phyloP scores from a whole-genome alignment of 208 protist species.

The Trypanosoma rangeli region DNA sequence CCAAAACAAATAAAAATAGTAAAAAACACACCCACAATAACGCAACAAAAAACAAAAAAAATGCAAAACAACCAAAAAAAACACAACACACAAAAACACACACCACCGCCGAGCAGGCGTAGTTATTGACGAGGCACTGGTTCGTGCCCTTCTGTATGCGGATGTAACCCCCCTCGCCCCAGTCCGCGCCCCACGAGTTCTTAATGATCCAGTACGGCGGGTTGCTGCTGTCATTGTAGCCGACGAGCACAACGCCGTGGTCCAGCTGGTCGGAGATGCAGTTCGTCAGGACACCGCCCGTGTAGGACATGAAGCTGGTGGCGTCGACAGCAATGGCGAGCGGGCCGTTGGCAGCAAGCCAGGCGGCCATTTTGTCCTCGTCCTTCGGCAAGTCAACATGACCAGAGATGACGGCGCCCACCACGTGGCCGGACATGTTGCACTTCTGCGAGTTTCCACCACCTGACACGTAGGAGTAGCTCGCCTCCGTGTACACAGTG shows the following conservation, averaged over 20 bases:
- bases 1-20: slow-evolving; percentile 12
- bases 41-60: background rate
- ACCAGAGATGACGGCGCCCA: slow-evolving; percentile 72
- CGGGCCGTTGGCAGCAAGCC: slow-evolving; percentile 75
- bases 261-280: slow-evolving; percentile 70
- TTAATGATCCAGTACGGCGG: slow-evolving; percentile 90
- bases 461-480: slow-evolving; percentile 82
- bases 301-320: slow-evolving; percentile 73
- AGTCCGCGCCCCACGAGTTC: slow-evolving; percentile 89
- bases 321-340: slow-evolving; percentile 93
- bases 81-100: background rate
- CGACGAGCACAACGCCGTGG: slow-evolving; percentile 91
- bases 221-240: slow-evolving; percentile 66
- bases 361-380: slow-evolving; percentile 76
- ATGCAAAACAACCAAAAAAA: background rate
- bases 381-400: slow-evolving; percentile 67
- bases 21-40: background rate
- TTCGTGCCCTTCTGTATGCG: slow-evolving; percentile 79
- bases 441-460: slow-evolving; percentile 36
- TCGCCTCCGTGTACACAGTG: slow-evolving; percentile 61
- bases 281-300: slow-evolving; percentile 71
- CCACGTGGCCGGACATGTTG: slow-evolving; percentile 34
- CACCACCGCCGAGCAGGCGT: slow-evolving; percentile 48
- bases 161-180: slow-evolving; percentile 92
- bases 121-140: slow-evolving; percentile 78